Evolutionary conservation across 2,329 filamentous ascomycete genomes (phyloP).

Genomic region (Cladosporium halotolerans): DNA sequence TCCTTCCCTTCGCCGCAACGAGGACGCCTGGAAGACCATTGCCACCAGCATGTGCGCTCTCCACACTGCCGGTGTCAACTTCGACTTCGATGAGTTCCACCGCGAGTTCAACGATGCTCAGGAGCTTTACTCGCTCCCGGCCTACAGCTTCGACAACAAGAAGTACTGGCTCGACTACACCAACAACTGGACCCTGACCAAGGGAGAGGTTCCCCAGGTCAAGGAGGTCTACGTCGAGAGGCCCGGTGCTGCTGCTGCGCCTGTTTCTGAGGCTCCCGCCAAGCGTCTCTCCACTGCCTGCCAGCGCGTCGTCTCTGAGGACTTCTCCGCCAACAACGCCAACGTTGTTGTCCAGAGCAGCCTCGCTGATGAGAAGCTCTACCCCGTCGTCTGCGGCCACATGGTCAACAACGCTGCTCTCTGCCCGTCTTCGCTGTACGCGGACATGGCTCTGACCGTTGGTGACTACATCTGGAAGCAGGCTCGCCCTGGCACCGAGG

Average conservation of each 20-base stretch:
- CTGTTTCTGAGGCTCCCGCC: slow-evolving; percentile 40
- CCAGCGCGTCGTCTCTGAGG: slow-evolving; percentile 57
- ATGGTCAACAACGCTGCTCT: slow-evolving; percentile 61
- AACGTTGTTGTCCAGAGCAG: slow-evolving; percentile 60
- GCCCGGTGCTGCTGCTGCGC: slow-evolving; percentile 27
- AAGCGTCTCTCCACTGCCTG: slow-evolving; percentile 58
- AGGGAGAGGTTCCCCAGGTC: slow-evolving; percentile 51
- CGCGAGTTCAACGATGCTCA: slow-evolving; percentile 53
- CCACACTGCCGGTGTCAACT: slow-evolving; percentile 54
- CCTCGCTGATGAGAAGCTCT: slow-evolving; percentile 57
- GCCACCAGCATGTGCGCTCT: slow-evolving; percentile 53
- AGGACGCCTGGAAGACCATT: slow-evolving; percentile 60
- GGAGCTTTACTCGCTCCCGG: slow-evolving; percentile 57
- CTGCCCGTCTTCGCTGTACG: slow-evolving; percentile 59
- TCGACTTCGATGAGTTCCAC: slow-evolving; percentile 69
- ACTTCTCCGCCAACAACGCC: slow-evolving; percentile 54
- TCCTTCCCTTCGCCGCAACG: slow-evolving; percentile 56
- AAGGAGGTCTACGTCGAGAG: slow-evolving; percentile 35
- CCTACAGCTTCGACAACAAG: slow-evolving; percentile 64
- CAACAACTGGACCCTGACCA: slow-evolving; percentile 66
- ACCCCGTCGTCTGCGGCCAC: slow-evolving; percentile 58
- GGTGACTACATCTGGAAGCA: slow-evolving; percentile 63
- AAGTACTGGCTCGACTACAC: slow-evolving; percentile 67
- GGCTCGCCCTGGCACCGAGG: slow-evolving; percentile 49
- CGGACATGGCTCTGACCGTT: slow-evolving; percentile 60